Base-by-base conservation (phyloP, 805 yeast genomes). In the Zygoascus bituminiphila region DNA sequence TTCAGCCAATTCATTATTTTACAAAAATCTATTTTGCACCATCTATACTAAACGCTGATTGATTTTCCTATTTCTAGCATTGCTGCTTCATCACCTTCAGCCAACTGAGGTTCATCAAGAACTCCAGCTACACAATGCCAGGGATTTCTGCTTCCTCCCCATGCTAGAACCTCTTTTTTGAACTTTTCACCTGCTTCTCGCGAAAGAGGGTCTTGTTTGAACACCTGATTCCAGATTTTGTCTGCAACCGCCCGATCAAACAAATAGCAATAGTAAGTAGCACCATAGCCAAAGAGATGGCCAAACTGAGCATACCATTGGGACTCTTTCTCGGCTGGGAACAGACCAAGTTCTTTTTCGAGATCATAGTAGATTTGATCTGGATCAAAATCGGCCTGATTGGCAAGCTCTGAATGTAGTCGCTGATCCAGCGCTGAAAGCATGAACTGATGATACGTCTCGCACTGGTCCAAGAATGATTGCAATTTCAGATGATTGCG, bases 231-330 rank as follows among this genome's bases (percentile, higher is more conserved):
- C 89, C 96, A 93, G 1, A 91, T 76, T 59, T 80, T 81, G 22
- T 88, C 78, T 0, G 98, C 97, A 54, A 93, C 85, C 5, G 96
- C 96, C 36, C 97, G 69, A 66, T 93, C 98, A 48, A 93, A 75
- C 45, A 93, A 65, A 62, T 93, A 93, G 25, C 96, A 84, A 67
- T 93, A 93, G 62, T 93, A 93, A 0, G 89, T 85, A 0, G 97
- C 86, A 1, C 98, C 98, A 61, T 93, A 93, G 0, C 96, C 88
- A 56, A 84, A 85, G 37, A 93, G 68, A 61, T 93, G 98, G 1
- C 96, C 95, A 66, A 93, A 89, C 61, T 82, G 87, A 1, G 95
- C 97, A 49, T 87, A 94, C 96, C 97, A 89, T 22, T 81, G 82
- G 1, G 95, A 81, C 54, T 76, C 69, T 20, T 46, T 46, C 17